Evolutionary conservation across 2,329 filamentous ascomycete species (phyloP).

Genomic region (Botrytis fragariae): DNA sequence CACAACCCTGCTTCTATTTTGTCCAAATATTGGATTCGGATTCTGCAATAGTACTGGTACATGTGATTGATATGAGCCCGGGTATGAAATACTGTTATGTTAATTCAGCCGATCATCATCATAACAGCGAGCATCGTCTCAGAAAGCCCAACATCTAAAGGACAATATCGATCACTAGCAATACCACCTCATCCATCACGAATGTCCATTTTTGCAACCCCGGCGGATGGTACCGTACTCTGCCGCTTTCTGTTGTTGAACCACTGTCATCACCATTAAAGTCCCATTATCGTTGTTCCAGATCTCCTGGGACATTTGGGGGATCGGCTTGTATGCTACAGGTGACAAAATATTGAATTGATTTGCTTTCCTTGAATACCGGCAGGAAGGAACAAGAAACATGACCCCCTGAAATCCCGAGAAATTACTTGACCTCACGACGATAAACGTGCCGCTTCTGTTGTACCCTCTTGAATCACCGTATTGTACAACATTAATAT

Average conservation of each 20-base stretch:
- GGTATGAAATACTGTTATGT: not conserved
- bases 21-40: not conserved
- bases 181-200: not conserved
- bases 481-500: not conserved
- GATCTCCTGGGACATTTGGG: not conserved
- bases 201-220: not conserved
- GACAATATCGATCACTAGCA: not conserved
- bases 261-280: not conserved
- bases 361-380: constrained; percentile 15
- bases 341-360: not conserved
- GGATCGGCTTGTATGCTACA: constrained; percentile 3
- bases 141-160: not conserved
- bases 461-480: not conserved
- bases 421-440: constrained; percentile 11
- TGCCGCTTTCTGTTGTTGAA: constrained; percentile 11
- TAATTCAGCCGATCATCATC: not conserved
- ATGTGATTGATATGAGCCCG: not conserved
- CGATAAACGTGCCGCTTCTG: constrained; percentile 16
- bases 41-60: not conserved
- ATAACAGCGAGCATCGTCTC: not conserved
- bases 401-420: constrained; percentile 12
- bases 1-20: not conserved
- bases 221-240: constrained; percentile 2
- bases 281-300: constrained; percentile 1
- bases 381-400: constrained; percentile 11